Percentiles rank a stretch among this genome's conserved stretches.
Evolutionary conservation across 371 early-diverging fungal genomes (phyloP).

Genomic region (Mortierella sp.): DNA sequence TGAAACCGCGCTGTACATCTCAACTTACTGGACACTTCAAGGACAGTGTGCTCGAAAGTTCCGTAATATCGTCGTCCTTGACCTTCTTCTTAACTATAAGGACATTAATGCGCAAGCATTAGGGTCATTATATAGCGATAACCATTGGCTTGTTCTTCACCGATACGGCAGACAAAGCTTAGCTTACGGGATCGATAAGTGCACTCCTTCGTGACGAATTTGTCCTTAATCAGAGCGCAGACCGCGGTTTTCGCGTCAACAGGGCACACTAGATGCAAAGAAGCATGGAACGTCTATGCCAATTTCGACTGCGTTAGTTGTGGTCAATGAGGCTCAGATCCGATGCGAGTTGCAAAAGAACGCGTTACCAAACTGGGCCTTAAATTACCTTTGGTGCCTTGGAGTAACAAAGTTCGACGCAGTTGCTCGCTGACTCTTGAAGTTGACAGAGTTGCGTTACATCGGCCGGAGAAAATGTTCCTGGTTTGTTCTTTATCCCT

Average conservation of each 20-base stretch:
- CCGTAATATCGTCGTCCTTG: not conserved
- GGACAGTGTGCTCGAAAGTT: slow-evolving; percentile 1
- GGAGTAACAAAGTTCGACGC: not conserved
- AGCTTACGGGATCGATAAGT: not conserved
- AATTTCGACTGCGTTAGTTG: not conserved
- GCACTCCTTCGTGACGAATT: not conserved
- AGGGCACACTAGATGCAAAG: not conserved
- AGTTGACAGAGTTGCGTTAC: not conserved
- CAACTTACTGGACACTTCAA: slow-evolving; percentile 2
- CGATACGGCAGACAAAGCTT: not conserved
- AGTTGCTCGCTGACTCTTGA: not conserved
- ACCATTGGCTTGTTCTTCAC: not conserved
- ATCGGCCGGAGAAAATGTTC: not conserved
- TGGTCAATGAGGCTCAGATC: not conserved
- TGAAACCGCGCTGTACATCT: too few relatives aligned
- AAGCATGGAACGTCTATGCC: not conserved
- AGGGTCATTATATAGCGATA: not conserved
- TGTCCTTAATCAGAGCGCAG: not conserved
- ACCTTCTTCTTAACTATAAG: not conserved
- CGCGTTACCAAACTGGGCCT: not conserved
- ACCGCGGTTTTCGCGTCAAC: not conserved
- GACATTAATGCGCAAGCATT: not conserved
- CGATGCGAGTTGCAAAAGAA: not conserved
- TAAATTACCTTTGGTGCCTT: not conserved
- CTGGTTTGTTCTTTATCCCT: not conserved